A percentile compares a stretch with the other conserved stretches of the same genome.
phyloP scores from a whole-genome alignment of 176 grass and related monocot species.

The Oryza meridionalis region DNA sequence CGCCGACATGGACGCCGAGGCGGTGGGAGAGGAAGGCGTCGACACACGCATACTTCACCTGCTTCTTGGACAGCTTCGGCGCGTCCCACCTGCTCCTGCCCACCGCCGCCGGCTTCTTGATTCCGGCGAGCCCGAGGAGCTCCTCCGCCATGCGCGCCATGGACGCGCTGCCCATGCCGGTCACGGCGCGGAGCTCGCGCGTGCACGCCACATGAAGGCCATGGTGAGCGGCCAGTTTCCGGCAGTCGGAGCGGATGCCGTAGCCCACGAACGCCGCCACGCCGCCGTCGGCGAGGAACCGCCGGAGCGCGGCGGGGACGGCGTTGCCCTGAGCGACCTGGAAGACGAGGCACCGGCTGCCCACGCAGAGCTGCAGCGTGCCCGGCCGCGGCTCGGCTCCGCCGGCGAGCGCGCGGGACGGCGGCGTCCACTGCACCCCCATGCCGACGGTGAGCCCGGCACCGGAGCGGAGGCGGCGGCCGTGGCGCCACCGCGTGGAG shows the following conservation, averaged over 20 bases:
- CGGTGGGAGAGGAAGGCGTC: too few relatives aligned
- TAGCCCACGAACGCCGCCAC: conserved; percentile 32
- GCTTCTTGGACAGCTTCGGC: neutral
- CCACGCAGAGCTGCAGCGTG: too few relatives aligned
- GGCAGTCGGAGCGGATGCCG: conserved; percentile 16
- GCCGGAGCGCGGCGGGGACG: neutral
- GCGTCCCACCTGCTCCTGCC: conserved; percentile 13
- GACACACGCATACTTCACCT: too few relatives aligned
- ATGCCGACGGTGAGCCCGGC: too few relatives aligned
- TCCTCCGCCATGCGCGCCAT: conserved; percentile 44
- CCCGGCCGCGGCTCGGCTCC: too few relatives aligned
- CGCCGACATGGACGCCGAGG: too few relatives aligned
- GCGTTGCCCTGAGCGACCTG: too few relatives aligned
- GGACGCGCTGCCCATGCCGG: conserved; percentile 21
- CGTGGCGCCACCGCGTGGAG: too few relatives aligned
- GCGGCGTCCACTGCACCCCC: too few relatives aligned
- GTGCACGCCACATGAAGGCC: conserved; percentile 4
- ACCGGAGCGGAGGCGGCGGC: too few relatives aligned
- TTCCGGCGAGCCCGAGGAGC: conserved; percentile 1
- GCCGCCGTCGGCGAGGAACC: conserved; percentile 5
- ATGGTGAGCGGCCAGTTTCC: conserved; percentile 34
- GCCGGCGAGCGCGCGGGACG: too few relatives aligned
- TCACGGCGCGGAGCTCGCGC: neutral
- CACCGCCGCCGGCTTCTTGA: conserved; percentile 5
- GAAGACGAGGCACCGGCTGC: too few relatives aligned